Conservation (phyloP, 169 alveolate species). For the Eimeria sp. region DNA sequence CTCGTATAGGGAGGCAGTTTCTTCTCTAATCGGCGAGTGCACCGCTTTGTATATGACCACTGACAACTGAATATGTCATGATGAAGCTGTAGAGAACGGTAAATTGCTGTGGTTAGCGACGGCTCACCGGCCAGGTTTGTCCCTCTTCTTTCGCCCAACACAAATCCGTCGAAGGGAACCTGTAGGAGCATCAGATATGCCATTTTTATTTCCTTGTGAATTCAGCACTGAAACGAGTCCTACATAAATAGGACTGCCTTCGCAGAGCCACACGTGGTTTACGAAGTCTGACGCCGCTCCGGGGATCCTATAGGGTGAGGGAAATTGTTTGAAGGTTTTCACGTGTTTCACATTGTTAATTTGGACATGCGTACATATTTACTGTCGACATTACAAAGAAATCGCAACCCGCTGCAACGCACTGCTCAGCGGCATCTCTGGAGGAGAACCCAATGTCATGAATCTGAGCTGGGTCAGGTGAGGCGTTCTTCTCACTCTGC, state of each 20-base stretch:
- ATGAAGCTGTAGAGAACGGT: not conserved
- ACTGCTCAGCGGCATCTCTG: slow-evolving; percentile 77
- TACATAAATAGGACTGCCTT: slow-evolving; percentile 56
- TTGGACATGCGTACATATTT: slow-evolving; percentile 11
- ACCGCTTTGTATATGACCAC: slow-evolving; percentile 27
- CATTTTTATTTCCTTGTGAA: not conserved
- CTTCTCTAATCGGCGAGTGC: not conserved
- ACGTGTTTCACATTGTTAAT: not conserved
- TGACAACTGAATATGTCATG: not conserved
- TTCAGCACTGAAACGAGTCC: not conserved
- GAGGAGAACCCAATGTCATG: not conserved
- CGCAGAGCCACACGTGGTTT: slow-evolving; percentile 73
- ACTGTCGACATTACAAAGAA: slow-evolving; percentile 70
- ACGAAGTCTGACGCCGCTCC: slow-evolving; percentile 54
- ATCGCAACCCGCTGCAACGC: slow-evolving; percentile 68
- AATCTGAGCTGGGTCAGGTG: not conserved
- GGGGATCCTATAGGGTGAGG: not conserved
- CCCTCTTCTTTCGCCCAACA: slow-evolving; percentile 58
- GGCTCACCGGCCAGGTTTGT: slow-evolving; percentile 35
- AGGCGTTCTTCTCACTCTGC: slow-evolving; percentile 3
- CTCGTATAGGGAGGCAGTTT: not conserved
- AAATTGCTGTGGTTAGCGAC: not conserved
- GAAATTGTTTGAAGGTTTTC: not conserved
- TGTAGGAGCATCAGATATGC: not conserved
- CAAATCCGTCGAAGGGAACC: slow-evolving; percentile 73